Conservation (phyloP, 1,284 basidiomycete genomes). For the Coniferiporia weirii region DNA sequence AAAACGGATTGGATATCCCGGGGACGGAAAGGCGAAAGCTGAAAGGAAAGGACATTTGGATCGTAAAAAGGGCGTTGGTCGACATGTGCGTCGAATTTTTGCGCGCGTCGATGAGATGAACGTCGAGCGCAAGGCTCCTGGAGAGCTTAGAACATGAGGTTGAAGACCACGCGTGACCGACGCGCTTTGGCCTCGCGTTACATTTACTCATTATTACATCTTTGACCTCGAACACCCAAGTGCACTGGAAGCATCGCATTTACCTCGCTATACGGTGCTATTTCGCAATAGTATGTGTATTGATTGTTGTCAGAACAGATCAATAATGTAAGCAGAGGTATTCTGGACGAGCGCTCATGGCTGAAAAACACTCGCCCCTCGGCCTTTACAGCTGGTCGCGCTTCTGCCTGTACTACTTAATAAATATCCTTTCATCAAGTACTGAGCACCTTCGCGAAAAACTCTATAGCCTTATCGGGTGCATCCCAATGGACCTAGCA, state of each 20-base stretch:
- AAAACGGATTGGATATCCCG: conserved; percentile 62
- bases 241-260: too few species aligned
- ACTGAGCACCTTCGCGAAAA: conserved; percentile 6
- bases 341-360: too few species aligned
- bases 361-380: too few species aligned
- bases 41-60: conserved; percentile 53
- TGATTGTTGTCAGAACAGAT: too few species aligned
- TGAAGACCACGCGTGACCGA: conserved; percentile 10
- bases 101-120: background rate
- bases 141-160: background rate
- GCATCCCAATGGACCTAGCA: conserved; percentile 4
- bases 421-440: background rate
- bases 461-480: conserved; percentile 11
- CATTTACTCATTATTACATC: too few species aligned
- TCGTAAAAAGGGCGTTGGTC: background rate
- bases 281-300: too few species aligned
- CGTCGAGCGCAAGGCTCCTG: background rate
- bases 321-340: too few species aligned
- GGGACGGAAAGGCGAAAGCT: conserved; percentile 60
- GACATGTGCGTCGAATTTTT: background rate
- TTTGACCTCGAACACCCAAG: too few species aligned
- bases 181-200: conserved; percentile 22
- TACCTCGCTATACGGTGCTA: too few species aligned
- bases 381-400: too few species aligned
- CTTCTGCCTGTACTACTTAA: too few species aligned